These are phyloP conservation scores for Ocimum tenuiflorum DNA, from an alignment of 257 asterid species.

Conservation along the genomic window DNA sequence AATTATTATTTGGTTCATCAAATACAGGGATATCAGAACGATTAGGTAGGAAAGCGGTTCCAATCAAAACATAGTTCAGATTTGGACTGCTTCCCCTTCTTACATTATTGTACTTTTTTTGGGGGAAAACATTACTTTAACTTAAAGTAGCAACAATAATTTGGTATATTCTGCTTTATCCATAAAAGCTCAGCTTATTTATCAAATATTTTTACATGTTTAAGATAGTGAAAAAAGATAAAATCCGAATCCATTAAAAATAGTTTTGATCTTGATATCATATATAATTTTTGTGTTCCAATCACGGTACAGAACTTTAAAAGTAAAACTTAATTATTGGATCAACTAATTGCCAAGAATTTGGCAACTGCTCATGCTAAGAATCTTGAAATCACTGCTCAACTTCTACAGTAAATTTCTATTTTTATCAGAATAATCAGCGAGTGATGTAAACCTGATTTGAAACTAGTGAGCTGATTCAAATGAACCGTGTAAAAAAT, in stretches of 20 bases:
- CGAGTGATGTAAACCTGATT: no score
- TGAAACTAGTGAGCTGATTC: no score
- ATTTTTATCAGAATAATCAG: no score
- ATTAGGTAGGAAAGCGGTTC: slow-evolving; percentile 3
- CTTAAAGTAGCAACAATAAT: slow-evolving; percentile 1
- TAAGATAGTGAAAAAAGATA: no score
- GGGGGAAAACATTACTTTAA: slow-evolving; percentile 22
- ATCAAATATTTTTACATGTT: slow-evolving; percentile 5
- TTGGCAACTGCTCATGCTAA: background rate
- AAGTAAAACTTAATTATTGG: background rate
- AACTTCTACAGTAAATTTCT: background rate
- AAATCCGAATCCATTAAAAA: no score
- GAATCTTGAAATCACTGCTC: slow-evolving; percentile 11
- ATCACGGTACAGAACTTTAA: no score
- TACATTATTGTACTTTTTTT: no score
- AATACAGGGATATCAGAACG: no score
- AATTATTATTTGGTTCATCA: background rate
- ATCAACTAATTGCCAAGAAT: background rate
- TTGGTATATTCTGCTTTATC: background rate
- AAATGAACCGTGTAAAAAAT: no score
- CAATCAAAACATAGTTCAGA: background rate
- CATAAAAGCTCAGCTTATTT: slow-evolving; percentile 13
- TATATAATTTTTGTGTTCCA: background rate
- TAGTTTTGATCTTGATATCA: no score
- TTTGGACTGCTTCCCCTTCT: background rate